A percentile compares a stretch with the other conserved stretches of the same genome.
Evolutionary conservation across 2,329 filamentous ascomycete genomes (phyloP).

Genomic region (Arthrobotrys megalospora): DNA sequence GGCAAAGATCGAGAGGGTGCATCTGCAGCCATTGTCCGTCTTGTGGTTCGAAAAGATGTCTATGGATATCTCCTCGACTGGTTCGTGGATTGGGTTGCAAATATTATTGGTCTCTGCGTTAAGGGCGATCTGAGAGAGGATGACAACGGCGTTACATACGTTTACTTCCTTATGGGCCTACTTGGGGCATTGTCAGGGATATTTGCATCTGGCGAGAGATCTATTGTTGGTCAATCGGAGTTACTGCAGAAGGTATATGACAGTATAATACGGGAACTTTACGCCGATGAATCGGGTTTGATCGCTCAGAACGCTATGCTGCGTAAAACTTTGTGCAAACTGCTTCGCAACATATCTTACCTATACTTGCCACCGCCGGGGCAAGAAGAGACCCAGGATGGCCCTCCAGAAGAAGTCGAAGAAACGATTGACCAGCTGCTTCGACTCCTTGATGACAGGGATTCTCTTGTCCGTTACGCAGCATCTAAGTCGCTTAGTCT

Average conservation of each 20-base stretch:
- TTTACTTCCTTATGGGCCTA: conserved; percentile 63
- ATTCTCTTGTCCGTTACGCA: conserved; percentile 90
- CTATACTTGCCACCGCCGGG: conserved; percentile 50
- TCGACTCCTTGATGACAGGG: conserved; percentile 83
- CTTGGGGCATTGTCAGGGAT: conserved; percentile 62
- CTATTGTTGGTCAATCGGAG: conserved; percentile 34
- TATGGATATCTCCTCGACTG: conserved; percentile 80
- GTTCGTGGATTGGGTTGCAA: conserved; percentile 66
- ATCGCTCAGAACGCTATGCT: conserved; percentile 55
- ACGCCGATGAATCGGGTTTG: conserved; percentile 42
- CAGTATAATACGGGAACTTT: conserved; percentile 43
- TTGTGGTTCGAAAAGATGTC: conserved; percentile 91
- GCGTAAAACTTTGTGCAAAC: conserved; percentile 55
- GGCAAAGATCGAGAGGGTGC: conserved; percentile 93
- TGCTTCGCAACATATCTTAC: conserved; percentile 51
- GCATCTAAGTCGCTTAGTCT: conserved; percentile 94
- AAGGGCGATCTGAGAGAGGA: conserved; percentile 46
- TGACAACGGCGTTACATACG: conserved; percentile 48
- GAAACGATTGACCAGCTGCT: conserved; percentile 86
- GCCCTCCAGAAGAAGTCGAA: conserved; percentile 72
- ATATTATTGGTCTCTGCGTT: conserved; percentile 42
- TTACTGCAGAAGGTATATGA: conserved; percentile 49
- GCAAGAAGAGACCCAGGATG: conserved; percentile 39
- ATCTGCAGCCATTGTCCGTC: conserved; percentile 82
- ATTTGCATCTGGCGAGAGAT: conserved; percentile 62